phyloP scores from a whole-genome alignment of 139 green algal genomes.

The Nannochloris sp. region DNA sequence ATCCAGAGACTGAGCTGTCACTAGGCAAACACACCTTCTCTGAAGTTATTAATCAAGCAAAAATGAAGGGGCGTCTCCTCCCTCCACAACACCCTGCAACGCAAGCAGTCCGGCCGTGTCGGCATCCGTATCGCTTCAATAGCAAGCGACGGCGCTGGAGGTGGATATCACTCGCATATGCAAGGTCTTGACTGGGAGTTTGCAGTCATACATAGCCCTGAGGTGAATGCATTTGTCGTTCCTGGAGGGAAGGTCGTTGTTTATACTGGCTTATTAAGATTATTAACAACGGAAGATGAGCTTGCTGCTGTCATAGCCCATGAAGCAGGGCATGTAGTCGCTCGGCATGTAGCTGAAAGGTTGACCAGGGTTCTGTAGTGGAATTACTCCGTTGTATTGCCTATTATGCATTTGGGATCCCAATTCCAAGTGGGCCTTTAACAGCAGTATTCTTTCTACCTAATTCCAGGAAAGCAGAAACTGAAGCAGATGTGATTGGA shows the following conservation, averaged over 20 bases:
- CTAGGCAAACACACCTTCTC: constrained; percentile 36
- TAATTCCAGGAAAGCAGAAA: constrained; percentile 57
- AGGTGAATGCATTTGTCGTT: constrained; percentile 82
- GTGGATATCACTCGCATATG: constrained; percentile 53
- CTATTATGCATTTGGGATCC: constrained; percentile 38
- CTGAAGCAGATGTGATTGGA: constrained; percentile 76
- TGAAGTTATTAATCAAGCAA: constrained; percentile 37
- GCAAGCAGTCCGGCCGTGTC: constrained; percentile 17
- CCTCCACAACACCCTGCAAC: constrained; percentile 31
- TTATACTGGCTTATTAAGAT: constrained; percentile 58
- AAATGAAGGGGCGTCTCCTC: constrained; percentile 33
- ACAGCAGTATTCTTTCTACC: constrained; percentile 48
- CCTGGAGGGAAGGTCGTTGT: constrained; percentile 83
- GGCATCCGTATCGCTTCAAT: constrained; percentile 22
- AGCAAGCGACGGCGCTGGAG: constrained; percentile 41
- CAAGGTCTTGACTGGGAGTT: constrained; percentile 74
- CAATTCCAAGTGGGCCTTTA: constrained; percentile 27
- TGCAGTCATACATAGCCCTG: constrained; percentile 55
- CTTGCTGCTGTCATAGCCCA: constrained; percentile 80
- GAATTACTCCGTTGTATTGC: constrained; percentile 15
- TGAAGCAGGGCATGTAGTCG: constrained; percentile 73
- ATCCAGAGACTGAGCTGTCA: constrained; percentile 6
- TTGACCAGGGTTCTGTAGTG: constrained; percentile 27
- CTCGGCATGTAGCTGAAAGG: constrained; percentile 52
- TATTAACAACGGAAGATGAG: constrained; percentile 59